Evolutionary conservation across 208 protist species (phyloP).

Genomic region (Acanthamoeba culbertsoni): DNA sequence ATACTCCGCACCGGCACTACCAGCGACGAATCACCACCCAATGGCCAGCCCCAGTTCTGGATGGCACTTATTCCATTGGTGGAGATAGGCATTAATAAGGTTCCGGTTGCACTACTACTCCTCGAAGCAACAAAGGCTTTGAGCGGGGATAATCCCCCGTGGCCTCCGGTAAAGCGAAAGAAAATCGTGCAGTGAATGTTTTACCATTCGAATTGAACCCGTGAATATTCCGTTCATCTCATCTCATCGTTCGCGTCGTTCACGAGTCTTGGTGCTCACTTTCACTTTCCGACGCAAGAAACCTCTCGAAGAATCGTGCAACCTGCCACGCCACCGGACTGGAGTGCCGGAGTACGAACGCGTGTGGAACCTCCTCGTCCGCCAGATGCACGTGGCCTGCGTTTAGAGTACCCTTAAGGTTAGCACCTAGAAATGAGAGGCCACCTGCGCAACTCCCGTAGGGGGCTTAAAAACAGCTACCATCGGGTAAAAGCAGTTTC

Average conservation of each 20-base stretch:
- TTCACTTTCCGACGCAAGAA: not conserved
- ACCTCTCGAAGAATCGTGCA: not conserved
- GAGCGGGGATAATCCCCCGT: too few relatives aligned
- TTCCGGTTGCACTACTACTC: too few relatives aligned
- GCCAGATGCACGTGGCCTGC: conserved; percentile 23
- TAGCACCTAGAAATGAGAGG: not conserved
- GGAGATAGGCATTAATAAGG: too few relatives aligned
- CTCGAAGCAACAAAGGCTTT: too few relatives aligned
- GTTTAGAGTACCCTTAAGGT: not conserved
- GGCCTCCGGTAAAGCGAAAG: too few relatives aligned
- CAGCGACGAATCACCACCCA: too few relatives aligned
- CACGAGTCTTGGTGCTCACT: not conserved
- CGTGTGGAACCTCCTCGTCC: not conserved
- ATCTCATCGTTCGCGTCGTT: not conserved
- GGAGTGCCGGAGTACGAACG: not conserved
- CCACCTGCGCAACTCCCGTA: not conserved
- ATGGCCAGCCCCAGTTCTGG: too few relatives aligned
- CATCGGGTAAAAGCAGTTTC: not conserved
- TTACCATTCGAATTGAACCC: not conserved
- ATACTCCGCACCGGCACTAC: too few relatives aligned
- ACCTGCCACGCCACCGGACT: not conserved
- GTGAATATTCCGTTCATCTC: not conserved
- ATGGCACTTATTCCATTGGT: too few relatives aligned
- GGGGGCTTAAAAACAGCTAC: not conserved
- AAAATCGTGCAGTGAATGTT: not conserved